Evolutionary conservation across 2,329 filamentous ascomycete genomes (phyloP).

Genomic region (Sarocladium oryzae): DNA sequence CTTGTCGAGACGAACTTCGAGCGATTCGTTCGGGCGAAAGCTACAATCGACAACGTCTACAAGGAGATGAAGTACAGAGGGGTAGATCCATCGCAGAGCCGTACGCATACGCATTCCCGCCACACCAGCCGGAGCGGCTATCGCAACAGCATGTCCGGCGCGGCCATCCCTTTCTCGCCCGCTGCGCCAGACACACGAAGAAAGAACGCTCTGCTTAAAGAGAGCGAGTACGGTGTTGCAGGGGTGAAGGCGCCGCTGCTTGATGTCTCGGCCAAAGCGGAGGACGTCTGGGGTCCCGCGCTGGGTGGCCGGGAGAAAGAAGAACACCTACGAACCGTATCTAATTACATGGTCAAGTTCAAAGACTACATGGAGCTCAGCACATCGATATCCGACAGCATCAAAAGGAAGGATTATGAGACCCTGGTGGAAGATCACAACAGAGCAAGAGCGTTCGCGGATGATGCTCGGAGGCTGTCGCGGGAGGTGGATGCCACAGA

Average conservation of each 20-base stretch:
- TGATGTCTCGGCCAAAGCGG: slow-evolving; percentile 87
- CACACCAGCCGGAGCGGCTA: slow-evolving; percentile 63
- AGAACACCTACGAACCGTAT: slow-evolving; percentile 72
- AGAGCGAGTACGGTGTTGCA: slow-evolving; percentile 83
- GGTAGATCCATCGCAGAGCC: slow-evolving; percentile 41
- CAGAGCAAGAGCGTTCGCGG: slow-evolving; percentile 73
- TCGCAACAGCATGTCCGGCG: slow-evolving; percentile 41
- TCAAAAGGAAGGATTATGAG: slow-evolving; percentile 88
- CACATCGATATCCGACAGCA: slow-evolving; percentile 69
- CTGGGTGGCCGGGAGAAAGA: slow-evolving; percentile 88
- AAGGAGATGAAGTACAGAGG: slow-evolving; percentile 86
- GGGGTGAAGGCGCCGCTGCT: slow-evolving; percentile 84
- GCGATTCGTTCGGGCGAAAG: slow-evolving; percentile 93
- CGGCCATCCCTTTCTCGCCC: slow-evolving; percentile 19
- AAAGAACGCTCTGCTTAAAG: slow-evolving; percentile 88
- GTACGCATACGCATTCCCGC: slow-evolving; percentile 50
- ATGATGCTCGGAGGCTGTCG: slow-evolving; percentile 67
- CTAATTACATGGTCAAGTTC: slow-evolving; percentile 70
- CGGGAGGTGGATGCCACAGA: slow-evolving; percentile 45
- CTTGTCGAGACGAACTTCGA: slow-evolving; percentile 98
- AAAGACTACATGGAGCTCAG: slow-evolving; percentile 78
- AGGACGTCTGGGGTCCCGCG: slow-evolving; percentile 96
- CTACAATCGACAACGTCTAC: slow-evolving; percentile 97
- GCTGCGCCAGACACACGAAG: slow-evolving; percentile 48
- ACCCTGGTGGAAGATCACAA: slow-evolving; percentile 79